Percentiles rank a stretch among this genome's conserved stretches.
Conservation (phyloP, 805 yeast genomes). For the Saturnispora serradocipensis region DNA sequence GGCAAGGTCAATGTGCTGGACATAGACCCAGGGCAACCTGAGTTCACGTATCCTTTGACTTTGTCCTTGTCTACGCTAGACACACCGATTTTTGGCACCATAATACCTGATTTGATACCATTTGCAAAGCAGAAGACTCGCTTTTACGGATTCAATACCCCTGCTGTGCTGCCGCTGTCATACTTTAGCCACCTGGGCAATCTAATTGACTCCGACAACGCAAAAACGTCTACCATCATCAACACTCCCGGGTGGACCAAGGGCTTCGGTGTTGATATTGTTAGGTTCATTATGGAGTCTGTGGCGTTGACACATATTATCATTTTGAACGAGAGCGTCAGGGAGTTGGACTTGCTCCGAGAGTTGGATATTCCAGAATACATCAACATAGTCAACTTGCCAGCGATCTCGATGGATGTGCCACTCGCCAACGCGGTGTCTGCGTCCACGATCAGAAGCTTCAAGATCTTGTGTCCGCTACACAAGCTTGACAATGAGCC, state of each 20-base stretch:
- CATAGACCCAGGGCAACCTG: conserved; percentile 87
- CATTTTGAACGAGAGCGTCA: conserved; percentile 27
- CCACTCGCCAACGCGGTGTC: conserved; percentile 41
- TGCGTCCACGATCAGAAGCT: conserved; percentile 42
- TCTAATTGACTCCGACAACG: conserved; percentile 28
- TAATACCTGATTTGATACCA: conserved; percentile 20
- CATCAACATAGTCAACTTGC: conserved; percentile 10
- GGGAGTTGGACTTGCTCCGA: conserved; percentile 25
- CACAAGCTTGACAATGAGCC: conserved; percentile 27
- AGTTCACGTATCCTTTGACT: conserved; percentile 62
- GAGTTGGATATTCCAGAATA: conserved; percentile 7
- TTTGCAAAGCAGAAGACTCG: conserved; percentile 13
- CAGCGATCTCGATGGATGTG: conserved; percentile 2
- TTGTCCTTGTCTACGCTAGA: conserved; percentile 42
- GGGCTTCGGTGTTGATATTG: conserved; percentile 69
- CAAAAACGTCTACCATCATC: conserved; percentile 30
- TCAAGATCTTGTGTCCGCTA: conserved; percentile 44
- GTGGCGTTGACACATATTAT: conserved; percentile 50
- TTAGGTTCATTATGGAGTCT: conserved; percentile 36
- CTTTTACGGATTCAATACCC: conserved; percentile 58
- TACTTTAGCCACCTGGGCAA: conserved; percentile 38
- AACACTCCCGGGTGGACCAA: conserved; percentile 91
- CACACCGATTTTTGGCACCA: conserved; percentile 30
- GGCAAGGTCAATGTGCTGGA: conserved; percentile 45
- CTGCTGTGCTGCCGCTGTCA: conserved; percentile 53